Evolutionary conservation across 805 yeast species (phyloP), one percentile per base, ranked within the genome.

Genomic region (Wickerhamomyces chambardii): DNA sequence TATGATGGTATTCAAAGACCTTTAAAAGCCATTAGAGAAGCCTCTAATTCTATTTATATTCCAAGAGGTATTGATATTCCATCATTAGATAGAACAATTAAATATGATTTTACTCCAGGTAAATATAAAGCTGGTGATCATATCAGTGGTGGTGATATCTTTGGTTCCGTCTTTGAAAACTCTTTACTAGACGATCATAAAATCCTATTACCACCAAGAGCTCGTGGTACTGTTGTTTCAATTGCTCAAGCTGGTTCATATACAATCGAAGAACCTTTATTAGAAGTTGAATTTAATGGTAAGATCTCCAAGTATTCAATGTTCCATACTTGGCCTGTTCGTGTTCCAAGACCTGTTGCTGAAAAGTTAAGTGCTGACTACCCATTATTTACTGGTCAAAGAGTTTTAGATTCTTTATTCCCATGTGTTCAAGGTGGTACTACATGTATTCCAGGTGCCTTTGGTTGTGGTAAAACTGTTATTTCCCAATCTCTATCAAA

Each of bases 371-470:
- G 95, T 41, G 97, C 98, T 30, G 92, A 90, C 64, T 76, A 83
- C 62, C 99, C 99, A 35, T 73, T 92, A 50, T 74, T 92, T 53
- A 92, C 99, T 15, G 99, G 99, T 54, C 99, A 92, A 71, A 84
- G 99, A 74, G 99, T 92, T 34, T 72, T 92, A 61, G 99, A 92
- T 64, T 81, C 98, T 22, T 74, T 92, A 46, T 92, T 92, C 75
- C 99, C 99, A 32, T 84, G 95, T 77, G 99, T 92, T 51, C 98
- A 92, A 71, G 99, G 99, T 68, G 99, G 99, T 70, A 92, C 99
- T 28, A 92, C 99, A 26, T 94, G 98, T 82, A 92, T 92, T 61
- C 99, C 99, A 32, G 99, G 99, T 67, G 99, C 99, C 44, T 92
- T 92, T 53, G 99, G 99, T 45, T 92, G 97, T 66, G 99, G 99